These are phyloP conservation scores for Cystobasidiaceae sp. DNA, from an alignment of 1,284 basidiomycete species.

Conservation along the genomic window DNA sequence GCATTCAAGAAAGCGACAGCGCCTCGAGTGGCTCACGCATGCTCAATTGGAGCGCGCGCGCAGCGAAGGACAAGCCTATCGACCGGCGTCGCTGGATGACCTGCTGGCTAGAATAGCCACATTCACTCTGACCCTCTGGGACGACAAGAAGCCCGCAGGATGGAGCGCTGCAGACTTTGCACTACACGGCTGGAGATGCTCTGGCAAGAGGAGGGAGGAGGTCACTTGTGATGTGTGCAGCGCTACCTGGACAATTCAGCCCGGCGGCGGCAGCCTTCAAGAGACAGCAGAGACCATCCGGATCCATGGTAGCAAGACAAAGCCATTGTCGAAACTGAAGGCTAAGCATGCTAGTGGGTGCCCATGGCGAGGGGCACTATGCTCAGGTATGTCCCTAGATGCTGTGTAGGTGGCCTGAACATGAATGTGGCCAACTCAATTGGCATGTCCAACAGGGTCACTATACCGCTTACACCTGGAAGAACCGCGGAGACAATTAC, in stretches of 20 bases:
- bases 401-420: background rate
- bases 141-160: conserved; percentile 7
- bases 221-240: conserved; percentile 16
- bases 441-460: background rate
- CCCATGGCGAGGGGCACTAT: conserved; percentile 15
- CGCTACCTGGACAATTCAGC: background rate
- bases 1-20: conserved; percentile 3
- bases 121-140: conserved; percentile 18
- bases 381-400: background rate
- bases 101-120: conserved; percentile 13
- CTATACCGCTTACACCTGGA: conserved; percentile 9
- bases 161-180: conserved; percentile 23
- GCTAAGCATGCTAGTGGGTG: conserved; percentile 7
- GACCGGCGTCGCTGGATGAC: background rate
- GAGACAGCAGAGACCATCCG: background rate
- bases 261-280: background rate
- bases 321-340: too few species aligned
- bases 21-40: conserved; percentile 1
- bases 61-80: background rate
- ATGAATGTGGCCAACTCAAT: background rate
- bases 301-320: background rate
- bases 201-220: conserved; percentile 21
- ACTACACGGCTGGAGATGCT: conserved; percentile 24
- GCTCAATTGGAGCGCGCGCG: background rate
- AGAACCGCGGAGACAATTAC: conserved; percentile 2